Conservation (phyloP, 305 asterid genomes). For the Lippia alba region DNA sequence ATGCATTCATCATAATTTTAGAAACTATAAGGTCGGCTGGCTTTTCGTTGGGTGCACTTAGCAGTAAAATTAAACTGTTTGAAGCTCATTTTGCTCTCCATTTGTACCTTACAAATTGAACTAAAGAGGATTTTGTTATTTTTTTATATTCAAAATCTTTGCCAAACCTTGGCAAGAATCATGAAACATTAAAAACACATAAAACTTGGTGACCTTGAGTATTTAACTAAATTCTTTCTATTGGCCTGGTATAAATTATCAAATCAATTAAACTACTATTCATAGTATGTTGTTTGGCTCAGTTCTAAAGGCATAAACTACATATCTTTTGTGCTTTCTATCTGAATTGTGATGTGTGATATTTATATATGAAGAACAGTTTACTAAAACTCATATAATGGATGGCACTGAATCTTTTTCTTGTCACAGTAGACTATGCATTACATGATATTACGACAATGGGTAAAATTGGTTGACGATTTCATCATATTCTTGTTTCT, state of each 20-base stretch:
- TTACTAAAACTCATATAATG: neutral
- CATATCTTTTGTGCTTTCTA: constrained; percentile 8
- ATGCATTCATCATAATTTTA: neutral
- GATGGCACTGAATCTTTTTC: neutral
- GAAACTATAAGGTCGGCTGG: neutral
- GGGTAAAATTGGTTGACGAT: constrained; percentile 5
- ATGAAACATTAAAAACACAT: neutral
- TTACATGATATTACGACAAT: neutral
- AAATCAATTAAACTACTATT: constrained; percentile 4
- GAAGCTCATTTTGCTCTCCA: too few species aligned
- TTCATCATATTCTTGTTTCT: constrained; percentile 16
- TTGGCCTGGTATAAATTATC: constrained; percentile 7
- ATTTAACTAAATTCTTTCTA: neutral
- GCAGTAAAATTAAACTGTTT: neutral
- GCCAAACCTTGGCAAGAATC: constrained; percentile 8
- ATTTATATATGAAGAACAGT: neutral
- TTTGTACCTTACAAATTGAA: too few species aligned
- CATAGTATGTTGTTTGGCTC: constrained; percentile 27
- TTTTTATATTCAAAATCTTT: constrained; percentile 10
- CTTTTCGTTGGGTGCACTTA: constrained; percentile 5
- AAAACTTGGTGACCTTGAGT: neutral
- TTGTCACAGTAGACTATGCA: constrained; percentile 15
- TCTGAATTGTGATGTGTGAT: constrained; percentile 5
- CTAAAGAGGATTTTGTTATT: neutral
- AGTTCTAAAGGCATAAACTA: constrained; percentile 4